phyloP scores from a whole-genome alignment of 1,284 basidiomycete species.

The Crepidotus sp. region DNA sequence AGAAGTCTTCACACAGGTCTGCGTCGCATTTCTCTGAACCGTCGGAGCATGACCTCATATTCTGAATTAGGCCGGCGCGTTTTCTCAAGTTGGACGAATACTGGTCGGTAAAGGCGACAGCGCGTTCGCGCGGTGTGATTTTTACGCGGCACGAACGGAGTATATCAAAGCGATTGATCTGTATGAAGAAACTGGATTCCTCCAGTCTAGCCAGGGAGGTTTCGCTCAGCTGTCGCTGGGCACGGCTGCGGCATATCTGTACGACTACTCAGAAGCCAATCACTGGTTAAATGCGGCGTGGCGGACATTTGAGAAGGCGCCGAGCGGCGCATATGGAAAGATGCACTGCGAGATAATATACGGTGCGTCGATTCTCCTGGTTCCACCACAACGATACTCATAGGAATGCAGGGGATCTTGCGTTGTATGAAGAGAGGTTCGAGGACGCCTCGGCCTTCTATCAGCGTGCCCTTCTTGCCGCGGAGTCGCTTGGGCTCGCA shows the following conservation, averaged over 20 bases:
- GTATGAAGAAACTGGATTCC: slow-evolving; percentile 4
- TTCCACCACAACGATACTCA: neutral
- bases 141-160: slow-evolving; percentile 8
- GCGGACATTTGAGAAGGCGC: slow-evolving; percentile 4
- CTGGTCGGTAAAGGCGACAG: slow-evolving; percentile 15
- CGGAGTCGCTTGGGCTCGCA: slow-evolving; percentile 10
- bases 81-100: slow-evolving; percentile 6
- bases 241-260: slow-evolving; percentile 10
- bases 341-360: slow-evolving; percentile 15
- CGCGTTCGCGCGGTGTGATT: slow-evolving; percentile 14
- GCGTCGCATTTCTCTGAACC: neutral
- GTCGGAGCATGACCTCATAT: neutral
- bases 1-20: neutral
- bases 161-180: slow-evolving; percentile 9
- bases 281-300: slow-evolving; percentile 8
- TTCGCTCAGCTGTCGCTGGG: slow-evolving; percentile 15
- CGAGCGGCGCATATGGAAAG: slow-evolving; percentile 1
- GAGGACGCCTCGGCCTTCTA: slow-evolving; percentile 12
- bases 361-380: neutral
- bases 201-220: slow-evolving; percentile 3
- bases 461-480: slow-evolving; percentile 8
- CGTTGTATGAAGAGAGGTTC: slow-evolving; percentile 6
- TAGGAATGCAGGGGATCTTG: slow-evolving; percentile 11
- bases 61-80: slow-evolving; percentile 11
- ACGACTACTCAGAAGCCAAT: slow-evolving; percentile 13